Evolutionary conservation across 2,329 filamentous ascomycete genomes (phyloP), one percentile per base, ranked within the genome.

Genomic region (Mycosphaerella sp.): DNA sequence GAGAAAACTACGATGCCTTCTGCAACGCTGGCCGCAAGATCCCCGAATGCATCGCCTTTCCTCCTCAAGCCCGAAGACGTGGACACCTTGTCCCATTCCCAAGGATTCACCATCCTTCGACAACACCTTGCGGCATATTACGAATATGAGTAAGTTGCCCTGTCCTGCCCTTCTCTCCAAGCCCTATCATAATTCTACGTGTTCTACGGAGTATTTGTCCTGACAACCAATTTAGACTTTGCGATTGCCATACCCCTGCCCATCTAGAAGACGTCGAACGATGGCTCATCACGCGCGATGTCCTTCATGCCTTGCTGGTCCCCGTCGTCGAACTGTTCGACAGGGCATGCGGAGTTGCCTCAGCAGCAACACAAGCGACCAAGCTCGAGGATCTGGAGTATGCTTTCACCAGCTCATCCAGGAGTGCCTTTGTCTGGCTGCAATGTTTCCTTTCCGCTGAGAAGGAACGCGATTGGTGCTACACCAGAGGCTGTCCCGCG

Each of bases 341-440:
- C 52, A 76, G 77, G 56, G 77, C 79, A n/a, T 73, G 74, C 27
- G 70, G 70, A 1, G 70, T 80, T 28, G 79, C 79, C 2, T 68
- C 73, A 27, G 71, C 71, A 17, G 73, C 72, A 1, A 70, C 80
- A 8, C 73, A 74, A 51, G 73, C 70, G 27, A 65, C 66, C 36
- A 73, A 72, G 51, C 69, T 71, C 13, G 71, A 75, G 49, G 79
- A 81, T 50, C 71, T 78, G 4, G 79, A 81, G 60, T 72, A 78
- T 37, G 79, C 78, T 2, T 82, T 80, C 63, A 71, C 73, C 1
- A 76, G 77, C 4, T 75, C 78, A 46, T 78, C 78, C 3, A 74
- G 79, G 40, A 74, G 74, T 53, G 78, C 79, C 1, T 82, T 79
- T 60, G 68, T 80, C 46, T 81, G 78, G 73, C 70, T 82, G 32